phyloP scores from a whole-genome alignment of 768 basidiomycete genomes.

The Kwoniella sp. region DNA sequence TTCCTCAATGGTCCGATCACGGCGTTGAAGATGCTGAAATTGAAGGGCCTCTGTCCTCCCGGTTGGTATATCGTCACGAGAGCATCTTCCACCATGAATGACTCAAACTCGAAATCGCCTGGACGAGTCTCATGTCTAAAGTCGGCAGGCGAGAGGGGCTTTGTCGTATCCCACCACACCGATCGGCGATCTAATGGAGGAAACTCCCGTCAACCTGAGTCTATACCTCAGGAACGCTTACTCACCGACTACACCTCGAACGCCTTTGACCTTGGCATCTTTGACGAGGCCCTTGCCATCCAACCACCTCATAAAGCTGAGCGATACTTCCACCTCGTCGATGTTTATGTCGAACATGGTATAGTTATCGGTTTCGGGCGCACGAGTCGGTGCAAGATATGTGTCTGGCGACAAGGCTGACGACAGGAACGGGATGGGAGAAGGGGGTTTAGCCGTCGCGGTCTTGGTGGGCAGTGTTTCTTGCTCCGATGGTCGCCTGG shows the following conservation, averaged over 20 bases:
- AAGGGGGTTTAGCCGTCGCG: constrained; percentile 27
- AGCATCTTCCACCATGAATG: constrained; percentile 83
- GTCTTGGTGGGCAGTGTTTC: constrained; percentile 15
- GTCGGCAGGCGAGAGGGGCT: constrained; percentile 70
- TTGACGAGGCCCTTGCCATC: constrained; percentile 91
- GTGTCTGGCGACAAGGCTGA: constrained; percentile 35
- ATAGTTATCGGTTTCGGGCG: constrained; percentile 57
- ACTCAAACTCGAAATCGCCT: constrained; percentile 89
- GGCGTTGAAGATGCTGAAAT: constrained; percentile 73
- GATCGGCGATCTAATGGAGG: constrained; percentile 68
- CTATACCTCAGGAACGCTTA: constrained; percentile 16
- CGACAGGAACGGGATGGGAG: constrained; percentile 38
- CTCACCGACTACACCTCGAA: constrained; percentile 84
- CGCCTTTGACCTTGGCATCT: constrained; percentile 87
- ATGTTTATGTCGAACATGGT: constrained; percentile 90
- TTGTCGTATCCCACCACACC: constrained; percentile 77
- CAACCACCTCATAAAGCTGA: constrained; percentile 86
- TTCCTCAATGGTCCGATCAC: constrained; percentile 78
- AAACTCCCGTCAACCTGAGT: no score
- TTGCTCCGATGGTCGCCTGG: constrained; percentile 64
- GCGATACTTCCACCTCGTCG: constrained; percentile 90
- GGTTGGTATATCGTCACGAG: constrained; percentile 94
- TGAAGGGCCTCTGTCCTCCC: constrained; percentile 72
- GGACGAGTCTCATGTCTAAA: constrained; percentile 70
- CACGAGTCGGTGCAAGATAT: constrained; percentile 23